Conservation (phyloP, 495 filamentous ascomycete species). For the Bacidia gigantensis region DNA sequence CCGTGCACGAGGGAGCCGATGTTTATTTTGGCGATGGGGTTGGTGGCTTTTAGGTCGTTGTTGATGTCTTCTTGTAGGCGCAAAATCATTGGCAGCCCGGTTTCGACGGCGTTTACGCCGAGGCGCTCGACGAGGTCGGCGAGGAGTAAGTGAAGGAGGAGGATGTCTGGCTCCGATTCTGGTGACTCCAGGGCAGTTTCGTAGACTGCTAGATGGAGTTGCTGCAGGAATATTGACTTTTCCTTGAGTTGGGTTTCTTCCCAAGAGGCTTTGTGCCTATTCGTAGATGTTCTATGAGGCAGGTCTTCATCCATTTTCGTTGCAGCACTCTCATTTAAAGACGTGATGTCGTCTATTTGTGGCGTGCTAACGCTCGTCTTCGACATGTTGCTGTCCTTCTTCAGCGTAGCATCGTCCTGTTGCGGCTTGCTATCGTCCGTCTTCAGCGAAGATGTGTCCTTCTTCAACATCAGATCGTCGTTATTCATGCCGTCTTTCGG, state of each 20-base stretch:
- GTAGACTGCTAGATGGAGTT: slow-evolving; percentile 78
- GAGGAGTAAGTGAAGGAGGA: slow-evolving; percentile 63
- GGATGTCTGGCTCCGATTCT: slow-evolving; percentile 54
- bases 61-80: slow-evolving; percentile 73
- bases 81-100: slow-evolving; percentile 75
- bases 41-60: slow-evolving; percentile 36
- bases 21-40: slow-evolving; percentile 51
- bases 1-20: slow-evolving; percentile 75
- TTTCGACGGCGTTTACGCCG: slow-evolving; percentile 69
- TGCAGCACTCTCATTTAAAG: too few relatives aligned
- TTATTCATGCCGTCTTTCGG: slow-evolving; percentile 20
- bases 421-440: neutral
- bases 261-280: too few relatives aligned
- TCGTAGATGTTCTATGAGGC: too few relatives aligned
- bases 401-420: neutral
- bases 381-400: slow-evolving; percentile 13
- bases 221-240: slow-evolving; percentile 58
- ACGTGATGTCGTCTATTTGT: neutral
- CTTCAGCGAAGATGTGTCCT: neutral
- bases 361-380: slow-evolving; percentile 33
- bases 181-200: slow-evolving; percentile 65
- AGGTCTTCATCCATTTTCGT: slow-evolving; percentile 42
- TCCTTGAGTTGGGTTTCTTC: too few relatives aligned
- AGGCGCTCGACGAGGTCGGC: slow-evolving; percentile 56
- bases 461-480: neutral